Percentiles rank a stretch among this genome's conserved stretches.
phyloP scores from a whole-genome alignment of 352 stramenopile species.

The Globisporangium parvum region DNA sequence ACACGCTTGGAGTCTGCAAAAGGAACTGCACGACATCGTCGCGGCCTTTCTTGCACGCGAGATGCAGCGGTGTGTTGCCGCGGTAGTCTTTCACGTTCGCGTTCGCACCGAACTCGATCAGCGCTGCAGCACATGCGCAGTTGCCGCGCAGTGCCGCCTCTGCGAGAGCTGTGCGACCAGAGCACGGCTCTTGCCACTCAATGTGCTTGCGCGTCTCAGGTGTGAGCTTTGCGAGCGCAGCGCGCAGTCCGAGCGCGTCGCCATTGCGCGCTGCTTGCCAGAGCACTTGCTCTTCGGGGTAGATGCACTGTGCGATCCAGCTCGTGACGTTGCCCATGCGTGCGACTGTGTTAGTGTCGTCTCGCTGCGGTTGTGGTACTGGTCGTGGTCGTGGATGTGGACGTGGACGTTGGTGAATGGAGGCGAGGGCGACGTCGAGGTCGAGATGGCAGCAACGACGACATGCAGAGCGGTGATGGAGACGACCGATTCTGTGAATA shows the following conservation, averaged over 20 bases:
- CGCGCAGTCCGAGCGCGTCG: slow-evolving; percentile 30
- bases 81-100: slow-evolving; percentile 42
- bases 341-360: neutral
- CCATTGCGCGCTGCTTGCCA: slow-evolving; percentile 41
- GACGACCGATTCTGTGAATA: too few relatives aligned
- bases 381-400: too few relatives aligned
- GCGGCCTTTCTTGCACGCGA: slow-evolving; percentile 41
- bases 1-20: slow-evolving; percentile 26
- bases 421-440: too few relatives aligned
- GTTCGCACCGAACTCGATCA: slow-evolving; percentile 40
- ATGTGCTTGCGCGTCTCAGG: slow-evolving; percentile 32
- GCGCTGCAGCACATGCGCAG: slow-evolving; percentile 33
- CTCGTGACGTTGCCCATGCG: slow-evolving; percentile 40
- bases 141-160: slow-evolving; percentile 36
- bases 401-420: too few relatives aligned
- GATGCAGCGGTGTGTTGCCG: slow-evolving; percentile 48
- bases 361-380: too few relatives aligned
- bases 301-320: slow-evolving; percentile 50
- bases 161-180: slow-evolving; percentile 34
- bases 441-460: too few relatives aligned
- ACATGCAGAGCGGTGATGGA: too few relatives aligned
- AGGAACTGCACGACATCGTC: slow-evolving; percentile 38
- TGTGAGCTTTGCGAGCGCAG: slow-evolving; percentile 28
- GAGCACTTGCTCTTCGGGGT: slow-evolving; percentile 46
- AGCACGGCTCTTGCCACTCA: slow-evolving; percentile 54